These are phyloP conservation scores for Agapanthus africanus DNA, from an alignment of 106 monocot genomes.

Conservation along the genomic window DNA sequence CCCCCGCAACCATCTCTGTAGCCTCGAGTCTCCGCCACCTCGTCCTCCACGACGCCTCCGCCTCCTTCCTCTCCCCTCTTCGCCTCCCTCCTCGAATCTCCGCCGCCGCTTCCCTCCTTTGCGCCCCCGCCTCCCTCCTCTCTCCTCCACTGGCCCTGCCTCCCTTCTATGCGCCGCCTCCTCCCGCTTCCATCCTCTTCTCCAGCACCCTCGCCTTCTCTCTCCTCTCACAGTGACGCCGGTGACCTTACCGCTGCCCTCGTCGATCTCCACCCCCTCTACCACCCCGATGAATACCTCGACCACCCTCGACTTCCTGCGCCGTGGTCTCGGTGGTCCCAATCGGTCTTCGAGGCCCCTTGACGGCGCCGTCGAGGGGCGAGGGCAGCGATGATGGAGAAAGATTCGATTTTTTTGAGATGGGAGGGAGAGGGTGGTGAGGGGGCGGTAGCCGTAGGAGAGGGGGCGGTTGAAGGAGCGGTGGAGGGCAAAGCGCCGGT, in stretches of 20 bases:
- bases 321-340: slow-evolving; percentile 80
- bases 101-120: too few relatives aligned
- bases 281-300: slow-evolving; percentile 57
- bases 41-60: too few relatives aligned
- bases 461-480: slow-evolving; percentile 31
- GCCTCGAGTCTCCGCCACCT: too few relatives aligned
- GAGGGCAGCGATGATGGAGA: slow-evolving; percentile 21
- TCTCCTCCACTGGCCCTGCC: too few relatives aligned
- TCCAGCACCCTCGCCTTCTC: slow-evolving; percentile 4
- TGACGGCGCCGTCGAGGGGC: slow-evolving; percentile 55
- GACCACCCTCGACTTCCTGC: slow-evolving; percentile 37
- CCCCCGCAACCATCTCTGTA: too few relatives aligned
- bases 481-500: slow-evolving; percentile 75
- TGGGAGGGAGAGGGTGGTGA: slow-evolving; percentile 16
- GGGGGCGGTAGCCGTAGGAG: slow-evolving; percentile 52
- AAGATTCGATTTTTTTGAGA: not conserved
- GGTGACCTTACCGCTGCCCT: slow-evolving; percentile 15
- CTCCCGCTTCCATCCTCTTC: too few relatives aligned
- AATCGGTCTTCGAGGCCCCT: slow-evolving; percentile 33
- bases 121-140: too few relatives aligned
- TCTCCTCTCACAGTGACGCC: slow-evolving; percentile 20
- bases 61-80: too few relatives aligned
- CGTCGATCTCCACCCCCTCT: slow-evolving; percentile 28
- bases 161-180: too few relatives aligned
- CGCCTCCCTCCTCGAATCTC: too few relatives aligned